A percentile compares a stretch with the other conserved stretches of the same genome.
Evolutionary conservation across 225 moss, liverwort and hornwort species (phyloP).

Genomic region (Polytrichum commune): DNA sequence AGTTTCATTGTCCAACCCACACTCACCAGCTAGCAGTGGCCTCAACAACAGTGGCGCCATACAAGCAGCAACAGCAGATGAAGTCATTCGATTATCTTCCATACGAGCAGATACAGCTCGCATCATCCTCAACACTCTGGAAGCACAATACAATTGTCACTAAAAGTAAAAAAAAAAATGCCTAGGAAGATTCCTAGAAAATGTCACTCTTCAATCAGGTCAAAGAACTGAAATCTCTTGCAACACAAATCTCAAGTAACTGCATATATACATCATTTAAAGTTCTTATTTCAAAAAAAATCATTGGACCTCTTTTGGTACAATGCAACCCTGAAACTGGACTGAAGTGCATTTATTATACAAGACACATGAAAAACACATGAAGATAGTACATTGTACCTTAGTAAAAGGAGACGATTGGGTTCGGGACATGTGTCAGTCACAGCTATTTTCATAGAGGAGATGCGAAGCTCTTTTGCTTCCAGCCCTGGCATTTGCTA

Average conservation of each 20-base stretch:
- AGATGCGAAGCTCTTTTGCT: constrained; percentile 52
- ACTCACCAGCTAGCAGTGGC: constrained; percentile 59
- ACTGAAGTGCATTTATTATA: too few species aligned
- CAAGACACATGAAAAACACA: too few species aligned
- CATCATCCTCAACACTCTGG: constrained; percentile 67
- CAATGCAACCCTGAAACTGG: too few species aligned
- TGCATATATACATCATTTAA: neutral
- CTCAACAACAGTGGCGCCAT: constrained; percentile 68
- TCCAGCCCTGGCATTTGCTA: constrained; percentile 35
- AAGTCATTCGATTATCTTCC: constrained; percentile 59
- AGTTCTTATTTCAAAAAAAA: too few species aligned
- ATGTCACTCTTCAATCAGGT: too few species aligned
- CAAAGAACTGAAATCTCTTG: neutral
- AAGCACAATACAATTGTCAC: neutral
- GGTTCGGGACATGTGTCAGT: constrained; percentile 59
- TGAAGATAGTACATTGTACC: constrained; percentile 13
- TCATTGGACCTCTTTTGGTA: too few species aligned
- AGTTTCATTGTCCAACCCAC: constrained; percentile 69
- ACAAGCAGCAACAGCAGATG: constrained; percentile 73
- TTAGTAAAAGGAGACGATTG: constrained; percentile 53
- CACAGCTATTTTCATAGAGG: constrained; percentile 49
- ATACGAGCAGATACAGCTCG: constrained; percentile 54
- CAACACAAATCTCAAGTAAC: neutral
- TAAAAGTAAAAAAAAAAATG: too few species aligned
- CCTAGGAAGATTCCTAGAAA: too few species aligned